Evolutionary conservation across 2,329 filamentous ascomycete species (phyloP), one percentile per base, ranked within the genome.

Genomic region (Botrytis cinerea): DNA sequence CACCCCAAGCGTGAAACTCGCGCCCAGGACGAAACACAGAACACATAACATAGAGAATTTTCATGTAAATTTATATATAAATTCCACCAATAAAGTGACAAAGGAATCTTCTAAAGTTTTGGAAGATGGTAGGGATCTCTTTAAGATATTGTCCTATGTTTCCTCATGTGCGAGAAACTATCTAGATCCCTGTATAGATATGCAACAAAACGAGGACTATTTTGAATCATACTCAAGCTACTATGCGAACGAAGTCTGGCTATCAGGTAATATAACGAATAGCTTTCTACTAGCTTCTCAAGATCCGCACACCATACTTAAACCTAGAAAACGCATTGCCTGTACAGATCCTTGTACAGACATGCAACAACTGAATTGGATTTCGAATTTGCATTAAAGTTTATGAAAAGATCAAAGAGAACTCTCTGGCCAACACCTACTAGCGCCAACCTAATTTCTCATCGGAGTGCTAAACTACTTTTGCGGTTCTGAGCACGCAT

Each of bases 121-220:
- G 48, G 25, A n/a, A 16, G 48, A 54, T 54, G 4, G 12, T 16
- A 8, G 5, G 12, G 12, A 14, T 8, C 25, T 16, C 4, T 28
- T 16, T n/a, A 7, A n/a, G 6, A n/a, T 1, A 2, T 3, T n/a
- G 12, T n/a, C n/a, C 3, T 54, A 7, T 6, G 4, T 10, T 7
- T 54, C 2, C 2, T n/a, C 12, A n/a, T 16, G 25, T 54, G 25
- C 10, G 25, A 7, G 25, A n/a, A 54, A n/a, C 48, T 54, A 6
- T 25, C 6, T 16, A 25, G 4, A 14, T 38, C 22, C 20, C 2
- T 61, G 1, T 25, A n/a, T 25, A 25, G 20, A 25, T 1, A 7
- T 38, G 32, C 59, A 60, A 60, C 9, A 35, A 35, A 60, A 7
- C 2, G 10, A 16, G 51, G n/a, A 28, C 25, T 2, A 25, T 38